These are phyloP conservation scores for Trypethelium eluteriae DNA, from an alignment of 495 filamentous ascomycete genomes.

Conservation along the genomic window DNA sequence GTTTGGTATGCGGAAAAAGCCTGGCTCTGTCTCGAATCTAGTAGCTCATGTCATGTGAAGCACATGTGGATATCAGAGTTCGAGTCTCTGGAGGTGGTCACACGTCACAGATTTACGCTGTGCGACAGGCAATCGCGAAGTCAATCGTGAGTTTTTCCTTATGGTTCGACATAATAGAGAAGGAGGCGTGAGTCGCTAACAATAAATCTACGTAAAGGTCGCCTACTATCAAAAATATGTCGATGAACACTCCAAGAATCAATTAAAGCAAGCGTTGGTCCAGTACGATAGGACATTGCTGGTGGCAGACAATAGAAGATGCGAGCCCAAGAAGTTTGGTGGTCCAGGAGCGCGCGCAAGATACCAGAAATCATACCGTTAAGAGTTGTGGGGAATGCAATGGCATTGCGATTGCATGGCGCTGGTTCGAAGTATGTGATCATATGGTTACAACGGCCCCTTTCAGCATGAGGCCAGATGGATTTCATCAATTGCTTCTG, in stretches of 20 bases:
- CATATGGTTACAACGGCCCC: background rate
- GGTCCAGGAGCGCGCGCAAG: slow-evolving; percentile 88
- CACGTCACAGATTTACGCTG: slow-evolving; percentile 95
- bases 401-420: slow-evolving; percentile 7
- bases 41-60: slow-evolving; percentile 20
- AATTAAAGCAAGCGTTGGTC: slow-evolving; percentile 87
- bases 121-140: slow-evolving; percentile 98
- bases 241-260: slow-evolving; percentile 99
- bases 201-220: slow-evolving; percentile 35
- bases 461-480: background rate
- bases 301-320: slow-evolving; percentile 90
- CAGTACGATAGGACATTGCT: slow-evolving; percentile 94
- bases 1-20: slow-evolving; percentile 49
- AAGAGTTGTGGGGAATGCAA: slow-evolving; percentile 30
- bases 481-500: background rate
- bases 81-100: slow-evolving; percentile 96
- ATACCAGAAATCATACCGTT: slow-evolving; percentile 89
- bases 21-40: background rate
- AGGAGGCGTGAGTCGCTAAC: slow-evolving; percentile 5
- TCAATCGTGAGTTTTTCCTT: slow-evolving; percentile 51
- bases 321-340: slow-evolving; percentile 49
- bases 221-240: slow-evolving; percentile 99
- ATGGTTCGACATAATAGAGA: background rate
- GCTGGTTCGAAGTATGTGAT: slow-evolving; percentile 8
- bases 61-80: slow-evolving; percentile 92